Base-by-base conservation (phyloP, 352 stramenopile species). In the Globisporangium cystogenes region DNA sequence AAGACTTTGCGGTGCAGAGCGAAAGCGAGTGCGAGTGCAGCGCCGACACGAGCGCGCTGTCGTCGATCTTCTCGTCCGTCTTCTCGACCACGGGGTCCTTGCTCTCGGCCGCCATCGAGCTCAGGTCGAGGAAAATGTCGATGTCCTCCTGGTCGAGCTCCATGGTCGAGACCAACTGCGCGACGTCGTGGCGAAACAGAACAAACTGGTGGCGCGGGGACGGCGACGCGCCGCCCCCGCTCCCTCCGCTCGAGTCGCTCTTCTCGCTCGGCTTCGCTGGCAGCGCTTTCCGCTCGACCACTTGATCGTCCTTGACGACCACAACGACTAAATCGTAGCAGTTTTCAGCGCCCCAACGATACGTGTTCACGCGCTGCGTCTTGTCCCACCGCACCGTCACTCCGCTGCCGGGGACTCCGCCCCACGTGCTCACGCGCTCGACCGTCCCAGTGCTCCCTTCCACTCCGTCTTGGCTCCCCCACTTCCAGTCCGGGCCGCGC, bases 331-430 rank as follows among this genome's bases (percentile, higher is more conserved):
- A 67, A 53, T 92, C 81, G 53, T 83, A 92, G 65, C 81, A 90
- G 11, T 65, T 64, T 64, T 91, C 78, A 14, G 81, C 78, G 21
- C 81, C 81, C 81, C 81, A 92, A 26, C 81, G 64, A 57, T 92
- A 92, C 16, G 81, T 92, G 51, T 92, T 92, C 50, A 90, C 77
- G n/a, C 81, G 74, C 29, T 88, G 76, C 29, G 84, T 87, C 40
- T 87, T 90, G 62, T 90, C 81, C 81, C 81, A 92, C 24, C 81
- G 69, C 24, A 92, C 81, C 16, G 81, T 92, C 44, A 92, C 76
- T 10, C 81, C 81, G 51, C 76, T 89, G 16, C 75, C 76, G 67
- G 87, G 80, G 10, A 90, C 68, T 18, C 76, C 76, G 56, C 81
- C 81, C 81, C 81, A 92, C 2, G 78, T 86, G 36, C 74, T 87